Base-by-base conservation (phyloP, 140 eudicot species). In the Cichorium intybus region DNA sequence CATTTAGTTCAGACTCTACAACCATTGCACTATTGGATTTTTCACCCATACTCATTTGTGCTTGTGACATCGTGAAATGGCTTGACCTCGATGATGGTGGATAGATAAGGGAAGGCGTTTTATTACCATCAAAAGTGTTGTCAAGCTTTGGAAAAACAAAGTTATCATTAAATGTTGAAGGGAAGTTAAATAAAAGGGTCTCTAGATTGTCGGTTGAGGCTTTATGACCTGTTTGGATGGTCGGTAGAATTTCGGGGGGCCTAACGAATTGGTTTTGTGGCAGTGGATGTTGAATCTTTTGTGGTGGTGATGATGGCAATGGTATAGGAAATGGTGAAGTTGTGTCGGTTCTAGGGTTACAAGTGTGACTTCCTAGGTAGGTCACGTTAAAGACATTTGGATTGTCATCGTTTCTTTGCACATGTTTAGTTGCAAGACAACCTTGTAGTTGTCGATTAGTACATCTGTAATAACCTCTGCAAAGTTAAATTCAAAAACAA, bases 391-490 rank as follows among this genome's bases (percentile, higher is more conserved):
- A 83, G 24, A 51, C 51, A 7, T 71, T 74, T 17, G 97, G 81
- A 45, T 86, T 81, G 0, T 65, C 75, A 15, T 79, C 88, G 31
- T 64, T 57, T 79, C 77, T 83, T 69, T 89, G 95, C 22, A 89
- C 87, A 66, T 89, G 87, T 43, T 86, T 89, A 20, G 85, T 76
- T 9, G 95, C 97, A 77, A 76, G 65, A 79, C 91, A 89, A 6
- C 91, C 91, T 11, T 89, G 80, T 52, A n/a, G 41, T 14, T 66
- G 70, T 56, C 83, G 48, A 54, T 69, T 59, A 1, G 87, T 75
- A 64, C 97, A 89, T 58, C 95, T 85, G 57, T 85, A 85, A 48
- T 89, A 89, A 28, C 91, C 95, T 59, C 97, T 89, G 77, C 83
- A 75, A 21, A 37, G 34, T 51, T 4, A 12, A 16, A 62, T 57